These are phyloP conservation scores for Calamus simplicifolius DNA, from an alignment of 176 grass and related monocot genomes.

Conservation along the genomic window DNA sequence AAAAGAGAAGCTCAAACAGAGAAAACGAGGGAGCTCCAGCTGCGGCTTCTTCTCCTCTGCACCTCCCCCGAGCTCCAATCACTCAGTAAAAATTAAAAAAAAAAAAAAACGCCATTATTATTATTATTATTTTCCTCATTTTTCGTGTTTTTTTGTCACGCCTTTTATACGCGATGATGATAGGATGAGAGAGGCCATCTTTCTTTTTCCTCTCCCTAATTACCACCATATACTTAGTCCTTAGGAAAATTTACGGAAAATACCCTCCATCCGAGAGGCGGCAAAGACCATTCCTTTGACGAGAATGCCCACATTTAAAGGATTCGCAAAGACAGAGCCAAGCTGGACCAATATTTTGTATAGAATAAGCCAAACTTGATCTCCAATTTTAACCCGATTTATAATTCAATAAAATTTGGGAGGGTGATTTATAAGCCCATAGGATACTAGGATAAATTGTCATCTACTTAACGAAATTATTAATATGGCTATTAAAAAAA, in stretches of 20 bases:
- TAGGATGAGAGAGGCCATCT: background rate
- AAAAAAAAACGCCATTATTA: slow-evolving; percentile 31
- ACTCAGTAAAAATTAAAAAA: slow-evolving; percentile 20
- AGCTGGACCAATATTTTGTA: no score
- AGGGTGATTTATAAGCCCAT: no score
- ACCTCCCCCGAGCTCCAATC: slow-evolving; percentile 25
- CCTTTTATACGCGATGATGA: slow-evolving; percentile 24
- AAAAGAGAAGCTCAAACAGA: slow-evolving; percentile 2
- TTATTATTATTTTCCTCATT: background rate
- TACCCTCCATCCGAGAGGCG: background rate
- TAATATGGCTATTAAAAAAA: no score
- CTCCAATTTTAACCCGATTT: no score
- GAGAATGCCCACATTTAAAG: background rate
- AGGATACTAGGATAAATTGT: no score
- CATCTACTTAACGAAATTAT: no score
- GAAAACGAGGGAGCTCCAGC: background rate
- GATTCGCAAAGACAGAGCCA: no score
- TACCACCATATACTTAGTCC: background rate
- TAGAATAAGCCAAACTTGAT: no score
- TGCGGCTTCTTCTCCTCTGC: slow-evolving; percentile 5
- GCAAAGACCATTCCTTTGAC: background rate
- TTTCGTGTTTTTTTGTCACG: slow-evolving; percentile 7
- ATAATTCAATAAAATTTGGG: no score
- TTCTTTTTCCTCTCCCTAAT: background rate
- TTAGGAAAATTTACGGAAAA: background rate